Base-by-base conservation (phyloP, 2,329 filamentous ascomycete genomes). In the Colletotrichum viniferum region DNA sequence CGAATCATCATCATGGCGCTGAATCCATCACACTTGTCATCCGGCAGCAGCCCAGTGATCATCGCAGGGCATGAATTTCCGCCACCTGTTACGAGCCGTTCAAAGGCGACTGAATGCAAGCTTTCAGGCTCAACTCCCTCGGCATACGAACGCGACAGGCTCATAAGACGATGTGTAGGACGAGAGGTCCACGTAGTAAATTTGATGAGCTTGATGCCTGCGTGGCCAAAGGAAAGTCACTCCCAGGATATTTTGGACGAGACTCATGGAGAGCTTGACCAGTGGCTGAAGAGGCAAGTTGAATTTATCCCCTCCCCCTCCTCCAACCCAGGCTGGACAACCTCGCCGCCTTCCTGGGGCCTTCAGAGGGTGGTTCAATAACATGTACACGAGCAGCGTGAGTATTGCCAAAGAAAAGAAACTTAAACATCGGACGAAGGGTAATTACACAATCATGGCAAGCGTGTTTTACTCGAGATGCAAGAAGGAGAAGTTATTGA, bases 51-150 rank as follows among this genome's bases (percentile, higher is more conserved):
- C 4, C 43, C 43, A 7, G n/a, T 48, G 9, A 48, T 48, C 43
- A 3, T 48, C 10, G 5, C n/a, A 5, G 43, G 10, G n/a, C 43
- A 48, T 4, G n/a, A 1, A 21, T 6, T 48, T 48, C 0, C 0
- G 43, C n/a, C n/a, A n/a, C 5, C 43, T 21, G 18, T 21, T 21
- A 13, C n/a, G n/a, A 21, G 9, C 2, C n/a, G 1, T n/a, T 48
- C n/a, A 4, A 48, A 48, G n/a, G n/a, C 18, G 43, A 21, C 43
- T 0, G 10, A 48, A 48, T n/a, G 12, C 10, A 48, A 21, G 43
- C n/a, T 21, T 48, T 21, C 43, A 7, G 43, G 5, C 43, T 48
- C 10, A 21, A 21, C n/a, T 5, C 5, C 43, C 43, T 48, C n/a
- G 0, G 43, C n/a, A 21, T 21, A 48, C 43, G 43, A 48, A 48